Evolutionary conservation across 306 rosid species (phyloP).

Genomic region (Calophaca sinica): DNA sequence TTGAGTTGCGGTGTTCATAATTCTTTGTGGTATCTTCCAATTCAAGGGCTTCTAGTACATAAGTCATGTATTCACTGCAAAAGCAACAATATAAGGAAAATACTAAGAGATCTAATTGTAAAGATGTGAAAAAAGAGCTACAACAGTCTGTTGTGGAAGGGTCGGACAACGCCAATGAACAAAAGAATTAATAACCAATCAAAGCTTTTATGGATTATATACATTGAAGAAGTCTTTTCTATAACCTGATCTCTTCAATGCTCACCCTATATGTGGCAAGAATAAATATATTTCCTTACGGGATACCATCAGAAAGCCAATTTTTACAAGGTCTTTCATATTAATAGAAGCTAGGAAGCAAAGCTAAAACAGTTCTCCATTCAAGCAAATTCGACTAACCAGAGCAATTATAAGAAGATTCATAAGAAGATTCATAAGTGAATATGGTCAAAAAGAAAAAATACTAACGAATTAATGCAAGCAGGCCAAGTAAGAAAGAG

Average conservation of each 20-base stretch:
- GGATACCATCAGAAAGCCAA: slow-evolving; percentile 18
- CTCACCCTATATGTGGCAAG: slow-evolving; percentile 24
- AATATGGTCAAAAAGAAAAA: slow-evolving; percentile 14
- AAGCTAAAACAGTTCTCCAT: slow-evolving; percentile 28
- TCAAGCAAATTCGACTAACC: slow-evolving; percentile 17
- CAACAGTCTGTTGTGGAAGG: not conserved
- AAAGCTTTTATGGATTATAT: slow-evolving; percentile 9
- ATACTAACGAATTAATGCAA: not conserved
- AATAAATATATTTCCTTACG: slow-evolving; percentile 15
- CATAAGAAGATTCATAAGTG: slow-evolving; percentile 25
- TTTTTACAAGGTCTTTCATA: slow-evolving; percentile 6
- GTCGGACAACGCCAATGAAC: slow-evolving; percentile 15
- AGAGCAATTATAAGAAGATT: slow-evolving; percentile 29
- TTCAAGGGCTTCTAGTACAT: slow-evolving; percentile 82
- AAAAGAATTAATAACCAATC: slow-evolving; percentile 14
- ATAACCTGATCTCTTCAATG: slow-evolving; percentile 30
- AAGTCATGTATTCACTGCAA: slow-evolving; percentile 90
- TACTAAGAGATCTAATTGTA: slow-evolving; percentile 23
- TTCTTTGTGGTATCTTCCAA: slow-evolving; percentile 84
- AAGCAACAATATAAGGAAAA: slow-evolving; percentile 42
- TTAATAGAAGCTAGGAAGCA: slow-evolving; percentile 33
- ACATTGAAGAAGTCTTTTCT: slow-evolving; percentile 22
- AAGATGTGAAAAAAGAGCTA: slow-evolving; percentile 14
- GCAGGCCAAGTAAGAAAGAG: not conserved
- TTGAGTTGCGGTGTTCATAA: slow-evolving; percentile 72